A percentile compares a stretch with the other conserved stretches of the same genome.
Evolutionary conservation across 139 green algal genomes (phyloP).

Genomic region (Chlamydomonas schloesseri): DNA sequence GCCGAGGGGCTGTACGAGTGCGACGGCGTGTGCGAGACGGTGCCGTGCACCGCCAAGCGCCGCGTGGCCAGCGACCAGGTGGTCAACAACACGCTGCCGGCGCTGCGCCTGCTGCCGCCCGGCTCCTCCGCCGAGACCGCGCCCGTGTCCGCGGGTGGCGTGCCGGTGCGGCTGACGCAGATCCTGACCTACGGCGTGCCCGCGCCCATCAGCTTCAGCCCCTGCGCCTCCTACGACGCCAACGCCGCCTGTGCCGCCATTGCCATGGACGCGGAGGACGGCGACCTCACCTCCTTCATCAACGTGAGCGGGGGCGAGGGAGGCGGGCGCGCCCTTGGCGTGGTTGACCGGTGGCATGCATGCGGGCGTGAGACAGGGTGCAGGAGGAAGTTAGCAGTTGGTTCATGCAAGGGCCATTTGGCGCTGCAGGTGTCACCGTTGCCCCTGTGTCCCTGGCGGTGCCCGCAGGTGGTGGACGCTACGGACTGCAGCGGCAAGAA

Average conservation of each 20-base stretch:
- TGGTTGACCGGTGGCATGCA: no score
- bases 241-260: constrained; percentile 35
- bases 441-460: not conserved
- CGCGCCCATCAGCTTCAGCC: constrained; percentile 39
- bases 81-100: not conserved
- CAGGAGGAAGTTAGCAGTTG: no score
- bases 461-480: not conserved
- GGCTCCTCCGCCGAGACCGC: constrained; percentile 2
- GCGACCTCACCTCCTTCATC: constrained; percentile 43
- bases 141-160: not conserved
- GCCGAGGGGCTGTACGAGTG: constrained; percentile 1
- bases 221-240: constrained; percentile 22
- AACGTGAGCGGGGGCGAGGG: not conserved
- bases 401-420: no score
- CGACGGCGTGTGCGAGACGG: constrained; percentile 25
- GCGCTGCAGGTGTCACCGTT: no score
- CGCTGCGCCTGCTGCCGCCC: constrained; percentile 25
- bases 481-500: constrained; percentile 24
- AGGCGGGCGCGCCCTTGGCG: no score
- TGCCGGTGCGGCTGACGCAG: constrained; percentile 20
- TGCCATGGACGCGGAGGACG: constrained; percentile 35
- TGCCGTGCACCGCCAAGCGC: constrained; percentile 16
- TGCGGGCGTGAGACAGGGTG: no score
- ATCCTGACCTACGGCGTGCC: constrained; percentile 26
- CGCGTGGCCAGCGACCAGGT: not conserved